Evolutionary conservation across 768 basidiomycete genomes (phyloP), one percentile per base, ranked within the genome.

Genomic region (Boletus vermiculosoides): DNA sequence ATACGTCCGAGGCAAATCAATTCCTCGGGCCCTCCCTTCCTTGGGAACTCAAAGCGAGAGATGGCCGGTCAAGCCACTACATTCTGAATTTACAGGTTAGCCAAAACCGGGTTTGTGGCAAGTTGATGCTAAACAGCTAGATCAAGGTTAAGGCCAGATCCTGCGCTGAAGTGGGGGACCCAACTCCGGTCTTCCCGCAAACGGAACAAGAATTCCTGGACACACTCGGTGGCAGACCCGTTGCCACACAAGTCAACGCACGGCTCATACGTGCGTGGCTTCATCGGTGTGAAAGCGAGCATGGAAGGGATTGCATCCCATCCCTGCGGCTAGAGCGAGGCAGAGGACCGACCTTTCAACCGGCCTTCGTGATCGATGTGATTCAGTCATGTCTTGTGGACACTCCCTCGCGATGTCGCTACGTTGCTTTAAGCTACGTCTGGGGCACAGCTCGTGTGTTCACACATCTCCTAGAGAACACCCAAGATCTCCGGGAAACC

Each of bases 381-480:
- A 36, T 36, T n/a, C 39, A 56, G 18, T 66, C 49, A 3, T 66
- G 64, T 47, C 40, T 66, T 12, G 62, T 61, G 45, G 51, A 60
- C 2, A 56, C 59, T n/a, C 66, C 65, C 7, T 34, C 54, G 8
- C 45, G 13, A 13, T 70, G 57, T 34, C 68, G 68, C 22, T 68
- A 70, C n/a, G 23, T 63, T 25, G 45, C 67, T 36, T 48, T 69
- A 16, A 67, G 66, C 50, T 69, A 69, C 37, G 54, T 64, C 20
- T 67, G 58, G 66, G 67, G 67, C 12, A 47, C 10, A 12, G 31
- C 42, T 7, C 18, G 40, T 1, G 56, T 66, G 4, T 52, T 60
- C 54, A 55, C 12, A 8, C 63, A 63, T 52, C 57, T 58, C 45
- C 28, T 11, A 23, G 45, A 49, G 28, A 49, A 55, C 31, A 56